phyloP scores from a whole-genome alignment of 1,139 yeast species.

The Diutina catenulata region DNA sequence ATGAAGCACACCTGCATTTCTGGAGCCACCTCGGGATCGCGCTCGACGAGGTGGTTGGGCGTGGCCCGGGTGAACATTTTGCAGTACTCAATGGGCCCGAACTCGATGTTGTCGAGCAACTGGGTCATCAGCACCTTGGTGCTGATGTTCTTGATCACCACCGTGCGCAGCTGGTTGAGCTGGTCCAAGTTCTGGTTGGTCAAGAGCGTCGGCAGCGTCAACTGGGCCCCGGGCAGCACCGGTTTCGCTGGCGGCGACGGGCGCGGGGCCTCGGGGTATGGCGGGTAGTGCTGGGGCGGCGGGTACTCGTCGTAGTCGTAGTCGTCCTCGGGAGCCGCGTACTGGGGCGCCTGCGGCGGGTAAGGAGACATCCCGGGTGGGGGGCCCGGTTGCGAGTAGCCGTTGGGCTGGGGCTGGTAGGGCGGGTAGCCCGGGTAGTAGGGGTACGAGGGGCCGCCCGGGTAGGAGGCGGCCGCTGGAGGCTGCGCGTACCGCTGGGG shows the following conservation, averaged over 20 bases:
- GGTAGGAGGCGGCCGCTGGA: neutral
- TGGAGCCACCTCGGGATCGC: neutral
- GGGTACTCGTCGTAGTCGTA: neutral
- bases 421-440: too few relatives aligned
- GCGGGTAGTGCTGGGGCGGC: neutral
- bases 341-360: too few relatives aligned
- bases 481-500: too few relatives aligned
- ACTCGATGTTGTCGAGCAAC: slow-evolving; percentile 23
- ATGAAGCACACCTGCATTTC: slow-evolving; percentile 22
- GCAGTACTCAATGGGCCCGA: slow-evolving; percentile 34
- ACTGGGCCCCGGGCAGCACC: too few relatives aligned
- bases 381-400: too few relatives aligned
- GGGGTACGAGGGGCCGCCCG: too few relatives aligned
- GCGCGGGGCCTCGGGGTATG: too few relatives aligned
- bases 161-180: slow-evolving; percentile 27
- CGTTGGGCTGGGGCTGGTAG: too few relatives aligned
- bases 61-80: slow-evolving; percentile 23
- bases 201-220: neutral
- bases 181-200: slow-evolving; percentile 18
- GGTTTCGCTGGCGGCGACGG: too few relatives aligned
- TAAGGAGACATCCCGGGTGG: too few relatives aligned
- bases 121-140: slow-evolving; percentile 18
- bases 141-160: slow-evolving; percentile 21
- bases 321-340: too few relatives aligned
- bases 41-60: slow-evolving; percentile 15